Conservation (phyloP, 2,329 filamentous ascomycete species). For the Intubia oerlemansii region DNA sequence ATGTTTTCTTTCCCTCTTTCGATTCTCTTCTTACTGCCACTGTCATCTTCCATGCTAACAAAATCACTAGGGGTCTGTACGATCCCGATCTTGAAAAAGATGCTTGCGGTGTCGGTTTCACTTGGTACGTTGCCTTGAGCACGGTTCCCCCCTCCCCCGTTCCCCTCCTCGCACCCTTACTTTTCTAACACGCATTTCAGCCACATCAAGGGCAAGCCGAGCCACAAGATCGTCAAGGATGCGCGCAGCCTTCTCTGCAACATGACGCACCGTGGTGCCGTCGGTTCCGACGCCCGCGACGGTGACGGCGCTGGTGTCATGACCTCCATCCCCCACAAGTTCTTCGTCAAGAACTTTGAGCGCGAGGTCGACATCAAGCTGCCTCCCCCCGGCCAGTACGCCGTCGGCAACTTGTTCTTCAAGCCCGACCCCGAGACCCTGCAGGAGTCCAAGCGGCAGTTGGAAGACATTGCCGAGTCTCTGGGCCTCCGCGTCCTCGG, state of each 20-base stretch:
- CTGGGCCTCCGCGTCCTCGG: constrained; percentile 79
- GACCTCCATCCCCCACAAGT: constrained; percentile 96
- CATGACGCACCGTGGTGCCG: constrained; percentile 98
- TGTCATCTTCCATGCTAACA: constrained; percentile 1
- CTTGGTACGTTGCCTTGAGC: no score
- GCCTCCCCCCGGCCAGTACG: constrained; percentile 79
- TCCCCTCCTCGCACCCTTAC: not conserved
- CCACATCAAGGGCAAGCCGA: constrained; percentile 91
- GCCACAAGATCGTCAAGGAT: constrained; percentile 98
- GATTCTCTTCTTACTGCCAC: constrained; percentile 1
- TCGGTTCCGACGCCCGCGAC: constrained; percentile 92
- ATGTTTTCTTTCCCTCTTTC: constrained; percentile 15
- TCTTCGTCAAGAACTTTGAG: constrained; percentile 97
- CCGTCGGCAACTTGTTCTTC: constrained; percentile 94
- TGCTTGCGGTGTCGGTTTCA: constrained; percentile 98
- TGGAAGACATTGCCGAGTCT: constrained; percentile 81
- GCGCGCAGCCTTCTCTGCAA: constrained; percentile 87
- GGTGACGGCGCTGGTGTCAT: constrained; percentile 98
- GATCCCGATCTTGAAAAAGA: constrained; percentile 94
- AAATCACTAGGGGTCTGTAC: constrained; percentile 49
- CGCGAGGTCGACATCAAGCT: constrained; percentile 74
- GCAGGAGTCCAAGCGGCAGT: constrained; percentile 74
- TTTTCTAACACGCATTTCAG: constrained; percentile 19
- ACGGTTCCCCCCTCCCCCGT: no score
- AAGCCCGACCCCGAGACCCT: constrained; percentile 84